These are phyloP conservation scores for Trifolium subterraneum DNA, from an alignment of 306 rosid species.

Conservation along the genomic window DNA sequence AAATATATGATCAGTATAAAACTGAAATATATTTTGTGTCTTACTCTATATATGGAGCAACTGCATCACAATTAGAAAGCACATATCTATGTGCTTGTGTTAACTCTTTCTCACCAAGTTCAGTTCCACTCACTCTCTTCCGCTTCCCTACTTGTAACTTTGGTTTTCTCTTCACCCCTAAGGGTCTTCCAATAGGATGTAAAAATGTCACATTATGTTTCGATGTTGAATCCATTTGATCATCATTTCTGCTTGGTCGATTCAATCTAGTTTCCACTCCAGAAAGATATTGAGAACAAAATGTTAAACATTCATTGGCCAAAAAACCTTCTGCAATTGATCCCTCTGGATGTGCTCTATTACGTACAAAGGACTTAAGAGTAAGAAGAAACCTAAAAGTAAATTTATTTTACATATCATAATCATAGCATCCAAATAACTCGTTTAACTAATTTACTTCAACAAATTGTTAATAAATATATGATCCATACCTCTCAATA, in stretches of 20 bases:
- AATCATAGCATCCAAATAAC: background rate
- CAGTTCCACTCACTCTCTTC: background rate
- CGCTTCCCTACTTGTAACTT: background rate
- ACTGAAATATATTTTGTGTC: background rate
- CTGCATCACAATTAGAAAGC: background rate
- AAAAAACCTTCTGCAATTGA: background rate
- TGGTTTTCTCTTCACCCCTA: background rate
- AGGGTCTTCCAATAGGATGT: background rate
- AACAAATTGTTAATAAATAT: background rate
- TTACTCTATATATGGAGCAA: constrained; percentile 4
- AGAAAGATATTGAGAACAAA: background rate
- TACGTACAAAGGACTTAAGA: background rate
- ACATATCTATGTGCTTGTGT: constrained; percentile 2
- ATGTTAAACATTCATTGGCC: background rate
- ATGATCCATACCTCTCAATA: background rate
- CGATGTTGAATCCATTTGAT: background rate
- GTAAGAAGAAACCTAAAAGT: background rate
- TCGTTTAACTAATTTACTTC: too few species aligned
- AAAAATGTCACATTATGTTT: background rate
- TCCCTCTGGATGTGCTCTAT: background rate
- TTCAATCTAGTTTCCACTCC: constrained; percentile 2
- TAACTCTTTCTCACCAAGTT: background rate
- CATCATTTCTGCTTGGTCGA: background rate
- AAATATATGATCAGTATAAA: background rate
- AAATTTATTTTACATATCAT: background rate